Percentiles rank a stretch among this genome's conserved stretches.
phyloP scores from a whole-genome alignment of 2,329 filamentous ascomycete species.

The Pyrenophora seminiperda region DNA sequence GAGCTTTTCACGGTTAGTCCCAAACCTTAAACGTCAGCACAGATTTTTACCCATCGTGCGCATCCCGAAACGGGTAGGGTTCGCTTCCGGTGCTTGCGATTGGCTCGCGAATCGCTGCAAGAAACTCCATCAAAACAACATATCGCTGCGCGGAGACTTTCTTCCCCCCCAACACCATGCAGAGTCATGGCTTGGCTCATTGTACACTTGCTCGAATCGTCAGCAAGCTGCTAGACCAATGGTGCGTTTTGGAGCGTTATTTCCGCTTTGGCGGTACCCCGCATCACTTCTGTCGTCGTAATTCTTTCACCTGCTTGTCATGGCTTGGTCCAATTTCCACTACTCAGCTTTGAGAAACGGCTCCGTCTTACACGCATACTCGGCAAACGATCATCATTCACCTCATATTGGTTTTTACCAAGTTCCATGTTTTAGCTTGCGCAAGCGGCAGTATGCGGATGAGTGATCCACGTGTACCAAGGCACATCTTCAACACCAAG shows the following conservation, averaged over 20 bases:
- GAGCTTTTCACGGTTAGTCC: not conserved
- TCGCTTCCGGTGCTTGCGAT: constrained; percentile 1
- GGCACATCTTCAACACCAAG: not conserved
- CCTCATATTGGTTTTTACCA: not conserved
- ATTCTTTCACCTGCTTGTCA: not conserved
- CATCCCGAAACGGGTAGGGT: not conserved
- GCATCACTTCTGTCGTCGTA: not conserved
- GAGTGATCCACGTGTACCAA: not conserved
- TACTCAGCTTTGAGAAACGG: not conserved
- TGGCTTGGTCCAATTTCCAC: not conserved
- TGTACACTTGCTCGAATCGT: not conserved
- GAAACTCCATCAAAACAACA: constrained; percentile 8
- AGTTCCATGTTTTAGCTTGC: constrained; percentile 4
- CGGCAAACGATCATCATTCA: not conserved
- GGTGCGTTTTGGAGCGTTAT: not conserved
- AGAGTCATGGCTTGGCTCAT: constrained; percentile 1
- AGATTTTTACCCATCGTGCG: not conserved
- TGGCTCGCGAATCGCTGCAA: not conserved
- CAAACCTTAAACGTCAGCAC: constrained; percentile 10
- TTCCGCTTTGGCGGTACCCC: not conserved
- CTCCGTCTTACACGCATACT: constrained; percentile 1
- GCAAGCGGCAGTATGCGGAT: constrained; percentile 2
- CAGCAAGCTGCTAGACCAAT: not conserved
- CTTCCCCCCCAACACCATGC: not conserved
- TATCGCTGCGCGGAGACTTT: not conserved